Conservation (phyloP, 129 eudicot genomes). For the Flaveria brownii region DNA sequence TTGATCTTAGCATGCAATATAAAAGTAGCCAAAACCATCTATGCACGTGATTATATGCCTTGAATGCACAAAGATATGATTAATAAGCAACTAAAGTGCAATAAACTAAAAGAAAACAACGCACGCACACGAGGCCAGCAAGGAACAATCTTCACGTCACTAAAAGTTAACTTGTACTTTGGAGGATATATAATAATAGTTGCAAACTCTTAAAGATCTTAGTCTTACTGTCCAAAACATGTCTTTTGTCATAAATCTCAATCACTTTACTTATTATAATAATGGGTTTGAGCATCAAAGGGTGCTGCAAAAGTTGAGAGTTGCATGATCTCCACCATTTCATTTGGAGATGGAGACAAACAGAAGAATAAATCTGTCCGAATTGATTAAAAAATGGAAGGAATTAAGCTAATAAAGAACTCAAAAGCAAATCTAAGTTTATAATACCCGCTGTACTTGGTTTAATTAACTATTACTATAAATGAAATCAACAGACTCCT, state of each 20-base stretch:
- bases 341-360: slow-evolving; percentile 32
- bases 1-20: slow-evolving; percentile 15
- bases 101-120: slow-evolving; percentile 21
- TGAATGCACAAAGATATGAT: slow-evolving; percentile 19
- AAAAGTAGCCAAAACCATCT: slow-evolving; percentile 12
- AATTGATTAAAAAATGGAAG: not conserved
- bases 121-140: slow-evolving; percentile 40
- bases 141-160: slow-evolving; percentile 23
- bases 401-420: slow-evolving; percentile 15
- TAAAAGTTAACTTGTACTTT: slow-evolving; percentile 55
- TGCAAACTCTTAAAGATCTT: slow-evolving; percentile 29
- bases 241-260: slow-evolving; percentile 34
- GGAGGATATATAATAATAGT: slow-evolving; percentile 42
- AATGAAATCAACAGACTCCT: slow-evolving; percentile 3
- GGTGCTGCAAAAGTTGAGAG: slow-evolving; percentile 27
- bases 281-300: slow-evolving; percentile 36
- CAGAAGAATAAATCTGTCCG: slow-evolving; percentile 39
- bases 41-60: slow-evolving; percentile 43
- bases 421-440: slow-evolving; percentile 18
- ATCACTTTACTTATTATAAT: slow-evolving; percentile 23
- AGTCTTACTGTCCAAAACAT: slow-evolving; percentile 26
- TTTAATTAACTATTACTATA: slow-evolving; percentile 22
- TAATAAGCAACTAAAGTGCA: slow-evolving; percentile 13
- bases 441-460: slow-evolving; percentile 36
- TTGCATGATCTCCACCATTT: slow-evolving; percentile 37